A percentile compares a stretch with the other conserved stretches of the same genome.
Evolutionary conservation across 140 eudicot species (phyloP).

Genomic region (Cichorium intybus): DNA sequence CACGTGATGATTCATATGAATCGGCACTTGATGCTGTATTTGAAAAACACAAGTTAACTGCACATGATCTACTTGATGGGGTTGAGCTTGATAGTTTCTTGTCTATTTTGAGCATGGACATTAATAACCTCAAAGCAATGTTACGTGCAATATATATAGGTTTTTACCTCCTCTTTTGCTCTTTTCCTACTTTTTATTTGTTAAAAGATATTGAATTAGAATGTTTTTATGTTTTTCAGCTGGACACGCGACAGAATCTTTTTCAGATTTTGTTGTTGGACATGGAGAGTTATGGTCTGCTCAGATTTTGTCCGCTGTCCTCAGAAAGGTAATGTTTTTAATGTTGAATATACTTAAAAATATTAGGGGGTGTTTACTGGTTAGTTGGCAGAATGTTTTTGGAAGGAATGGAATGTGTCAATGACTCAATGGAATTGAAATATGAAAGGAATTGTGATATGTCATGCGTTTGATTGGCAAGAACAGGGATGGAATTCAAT

Average conservation of each 20-base stretch:
- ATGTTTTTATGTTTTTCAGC: constrained; percentile 51
- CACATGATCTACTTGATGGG: constrained; percentile 78
- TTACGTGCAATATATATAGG: constrained; percentile 94
- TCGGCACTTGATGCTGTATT: constrained; percentile 78
- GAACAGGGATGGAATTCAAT: neutral
- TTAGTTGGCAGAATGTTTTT: neutral
- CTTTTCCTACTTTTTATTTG: neutral
- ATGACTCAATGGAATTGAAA: too few relatives aligned
- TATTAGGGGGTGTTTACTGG: neutral
- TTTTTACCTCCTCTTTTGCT: constrained; percentile 23
- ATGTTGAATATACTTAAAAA: constrained; percentile 3
- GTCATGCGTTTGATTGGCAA: too few relatives aligned
- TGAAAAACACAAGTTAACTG: constrained; percentile 82
- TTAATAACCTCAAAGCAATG: constrained; percentile 87
- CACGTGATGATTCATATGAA: constrained; percentile 71
- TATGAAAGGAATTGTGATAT: too few relatives aligned
- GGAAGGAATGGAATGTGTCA: too few relatives aligned
- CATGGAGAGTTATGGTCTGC: constrained; percentile 99
- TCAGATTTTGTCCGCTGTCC: constrained; percentile 66
- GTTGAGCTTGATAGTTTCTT: constrained; percentile 69
- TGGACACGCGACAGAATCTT: constrained; percentile 96
- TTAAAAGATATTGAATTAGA: neutral
- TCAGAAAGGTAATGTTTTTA: constrained; percentile 59
- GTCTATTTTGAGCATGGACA: constrained; percentile 55
- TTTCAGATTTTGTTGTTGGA: constrained; percentile 95